phyloP scores from a whole-genome alignment of 441 rosid genomes.

The Bocquillonia castaneifolia region DNA sequence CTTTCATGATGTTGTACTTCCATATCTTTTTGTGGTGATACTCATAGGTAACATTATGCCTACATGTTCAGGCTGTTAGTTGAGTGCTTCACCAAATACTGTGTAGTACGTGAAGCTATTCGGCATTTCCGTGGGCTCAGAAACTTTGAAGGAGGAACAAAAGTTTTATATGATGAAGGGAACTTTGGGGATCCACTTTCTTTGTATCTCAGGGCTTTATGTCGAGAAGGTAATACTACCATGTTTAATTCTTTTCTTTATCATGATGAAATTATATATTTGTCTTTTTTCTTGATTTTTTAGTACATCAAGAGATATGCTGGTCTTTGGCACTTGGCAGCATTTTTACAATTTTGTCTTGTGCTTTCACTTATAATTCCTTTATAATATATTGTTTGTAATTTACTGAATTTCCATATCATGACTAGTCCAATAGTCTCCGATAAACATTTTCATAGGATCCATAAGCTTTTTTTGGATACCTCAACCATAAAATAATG shows the following conservation, averaged over 20 bases:
- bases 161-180: slow-evolving; percentile 62
- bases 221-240: slow-evolving; percentile 72
- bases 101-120: slow-evolving; percentile 82
- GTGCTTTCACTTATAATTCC: not conserved
- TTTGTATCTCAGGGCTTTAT: slow-evolving; percentile 87
- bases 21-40: slow-evolving; percentile 8
- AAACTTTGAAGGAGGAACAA: slow-evolving; percentile 79
- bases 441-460: not conserved
- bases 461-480: slow-evolving; percentile 12
- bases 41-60: slow-evolving; percentile 20
- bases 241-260: not conserved
- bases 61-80: slow-evolving; percentile 67
- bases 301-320: not conserved
- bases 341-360: not conserved
- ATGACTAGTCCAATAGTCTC: not conserved
- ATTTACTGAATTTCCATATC: not conserved
- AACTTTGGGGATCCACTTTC: slow-evolving; percentile 91
- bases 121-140: slow-evolving; percentile 88
- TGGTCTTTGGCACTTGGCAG: not conserved
- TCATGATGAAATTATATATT: not conserved
- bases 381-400: not conserved
- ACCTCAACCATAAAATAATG: slow-evolving; percentile 12
- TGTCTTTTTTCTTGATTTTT: not conserved
- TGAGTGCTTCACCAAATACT: slow-evolving; percentile 91
- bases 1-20: not conserved